Evolutionary conservation across 2,329 filamentous ascomycete genomes (phyloP), one percentile per base, ranked within the genome.

Genomic region (Aspergillus melleus): DNA sequence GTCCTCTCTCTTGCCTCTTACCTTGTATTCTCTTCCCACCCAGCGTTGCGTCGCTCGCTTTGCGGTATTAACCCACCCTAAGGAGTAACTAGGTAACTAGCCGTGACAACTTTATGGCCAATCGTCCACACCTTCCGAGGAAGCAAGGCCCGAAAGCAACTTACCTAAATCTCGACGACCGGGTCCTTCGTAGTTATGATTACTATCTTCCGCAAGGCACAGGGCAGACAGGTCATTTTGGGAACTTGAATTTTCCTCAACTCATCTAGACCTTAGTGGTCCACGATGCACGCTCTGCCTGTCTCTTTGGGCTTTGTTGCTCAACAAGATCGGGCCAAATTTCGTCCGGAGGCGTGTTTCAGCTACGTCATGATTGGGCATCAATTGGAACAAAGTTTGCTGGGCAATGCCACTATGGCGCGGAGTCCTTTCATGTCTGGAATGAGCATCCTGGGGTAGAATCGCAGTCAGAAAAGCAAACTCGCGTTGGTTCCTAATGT

Each of bases 341-440:
- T n/a, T 16, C 39, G 42, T 49, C 29, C 22, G 39, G 47, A 36
- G 20, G n/a, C 20, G 54, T 57, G 47, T 60, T 55, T 61, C 59
- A 29, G 60, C 61, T 68, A 64, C 66, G 60, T 66, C 65, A 65
- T 68, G 58, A 64, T 68, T 60, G 65, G 66, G 66, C 66, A 67
- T 55, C 63, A 67, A 66, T 53, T 49, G 32, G 47, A 49, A 42
- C 52, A 50, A 51, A 59, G 49, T 26, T 46, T 42, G 16, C 16
- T 42, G 36, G 36, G 36, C 36, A 42, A 42, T 42, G 14, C 36
- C 36, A n/a, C 36, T 42, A 42, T 42, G 14, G 36, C 36, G 36
- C 16, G 16, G 36, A n/a, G 36, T 42, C 4, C 6, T 42, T 14
- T n/a, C 9, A 42, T 42, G 36, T 42, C 36, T 16, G 36, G 6